Evolutionary conservation across 805 yeast species (phyloP), one percentile per base, ranked within the genome.

Genomic region (Phaffomyces thermotolerans): DNA sequence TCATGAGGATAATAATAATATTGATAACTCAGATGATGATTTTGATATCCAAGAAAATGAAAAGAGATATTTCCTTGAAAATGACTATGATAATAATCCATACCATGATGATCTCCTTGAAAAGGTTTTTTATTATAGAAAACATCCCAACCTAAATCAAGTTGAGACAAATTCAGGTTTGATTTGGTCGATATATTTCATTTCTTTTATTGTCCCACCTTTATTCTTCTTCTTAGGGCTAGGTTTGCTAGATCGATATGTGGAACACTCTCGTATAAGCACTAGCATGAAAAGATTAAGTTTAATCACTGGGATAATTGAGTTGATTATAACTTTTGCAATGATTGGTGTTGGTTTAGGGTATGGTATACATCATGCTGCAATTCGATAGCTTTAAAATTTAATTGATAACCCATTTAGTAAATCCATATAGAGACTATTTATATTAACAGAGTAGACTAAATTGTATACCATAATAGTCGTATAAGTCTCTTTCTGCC

Each of bases 281-380:
- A 34, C 40, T 3, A 34, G 36, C 5, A 20, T 47, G 24, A 55
- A 50, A 42, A 46, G 44, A 23, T 10, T 54, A 10, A 52, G 61
- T 37, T 18, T 57, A 24, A 18, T 44, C 15, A 52, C 55, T 5
- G 62, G 62, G 2, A 17, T 38, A 3, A 8, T 52, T 1, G 44
- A 46, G 24, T 23, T 52, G 8, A 15, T 56, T 14, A n/a, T 49
- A 3, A 36, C 45, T 5, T 45, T 68, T 18, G 77, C 70, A 0
- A 65, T 72, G 51, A 59, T 72, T 27, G 71, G 71, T 15, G 64
- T 72, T 30, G 78, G 78, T 1, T 60, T 74, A 38, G 76, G 70
- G 3, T 45, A 42, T 32, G 48, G 48, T 6, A 42, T 45, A 7
- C 45, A 41, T 22, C 41, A 25, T 17, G 43, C 46, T 2, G 20